Evolutionary conservation across 495 filamentous ascomycete genomes (phyloP).

Genomic region (Aspergillus bertholletiae): DNA sequence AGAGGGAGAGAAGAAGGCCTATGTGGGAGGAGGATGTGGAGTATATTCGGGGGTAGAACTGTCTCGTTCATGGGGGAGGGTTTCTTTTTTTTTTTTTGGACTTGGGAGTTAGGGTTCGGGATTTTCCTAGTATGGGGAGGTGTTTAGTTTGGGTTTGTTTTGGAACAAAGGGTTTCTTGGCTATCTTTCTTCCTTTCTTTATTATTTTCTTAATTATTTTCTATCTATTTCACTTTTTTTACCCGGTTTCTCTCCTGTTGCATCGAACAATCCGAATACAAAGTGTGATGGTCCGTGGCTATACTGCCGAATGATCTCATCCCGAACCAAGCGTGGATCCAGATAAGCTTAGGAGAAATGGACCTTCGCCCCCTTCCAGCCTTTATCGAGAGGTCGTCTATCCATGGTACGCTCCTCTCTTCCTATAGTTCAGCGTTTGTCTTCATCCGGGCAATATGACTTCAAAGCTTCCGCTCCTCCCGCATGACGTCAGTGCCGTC

Average conservation of each 20-base stretch:
- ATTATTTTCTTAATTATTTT: not conserved
- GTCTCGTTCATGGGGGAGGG: not conserved
- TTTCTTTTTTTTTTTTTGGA: not conserved
- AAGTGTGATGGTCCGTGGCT: no score
- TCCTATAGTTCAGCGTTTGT: not conserved
- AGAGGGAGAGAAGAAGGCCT: constrained; percentile 2
- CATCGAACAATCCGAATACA: no score
- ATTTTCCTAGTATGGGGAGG: no score
- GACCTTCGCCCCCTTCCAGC: not conserved
- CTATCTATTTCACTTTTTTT: not conserved
- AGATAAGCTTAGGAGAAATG: not conserved
- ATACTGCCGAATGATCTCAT: not conserved
- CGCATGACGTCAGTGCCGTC: constrained; percentile 21
- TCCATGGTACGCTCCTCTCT: not conserved
- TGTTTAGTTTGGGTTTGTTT: not conserved
- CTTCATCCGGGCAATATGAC: constrained; percentile 16
- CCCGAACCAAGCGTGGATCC: not conserved
- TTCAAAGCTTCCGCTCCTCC: constrained; percentile 15
- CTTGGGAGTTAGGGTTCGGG: not conserved
- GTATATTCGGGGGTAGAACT: constrained; percentile 3
- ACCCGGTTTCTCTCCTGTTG: no score
- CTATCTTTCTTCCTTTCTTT: not conserved
- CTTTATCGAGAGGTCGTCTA: no score
- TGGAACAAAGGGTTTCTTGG: not conserved
- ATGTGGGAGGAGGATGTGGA: constrained; percentile 7